Evolutionary conservation across 2,329 filamentous ascomycete species (phyloP), one percentile per base, ranked within the genome.

Genomic region (Orbilia ellipsospora): DNA sequence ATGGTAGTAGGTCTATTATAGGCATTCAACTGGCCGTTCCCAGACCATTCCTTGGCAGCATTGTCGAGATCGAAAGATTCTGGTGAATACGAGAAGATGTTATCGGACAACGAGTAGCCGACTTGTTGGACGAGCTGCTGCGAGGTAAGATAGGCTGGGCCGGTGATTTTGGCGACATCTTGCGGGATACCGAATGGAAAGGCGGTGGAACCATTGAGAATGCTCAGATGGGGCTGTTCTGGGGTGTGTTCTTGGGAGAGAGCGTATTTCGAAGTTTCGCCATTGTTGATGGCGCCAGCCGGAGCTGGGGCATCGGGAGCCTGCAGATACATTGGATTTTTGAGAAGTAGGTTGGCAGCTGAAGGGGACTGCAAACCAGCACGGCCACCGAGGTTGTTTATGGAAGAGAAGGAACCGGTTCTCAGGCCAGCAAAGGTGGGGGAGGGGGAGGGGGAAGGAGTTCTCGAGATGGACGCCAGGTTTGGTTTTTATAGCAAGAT

Each of bases 51-150:
- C 82, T 90, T 91, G 64, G 92, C 90, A 55, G 94, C 93, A 77
- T 90, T 83, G 82, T 98, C 94, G 78, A 99, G 87, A 81, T 96
- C 92, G 81, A 97, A 98, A 13, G 92, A 92, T 81, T 96, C 92
- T 28, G 94, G 93, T 1, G 94, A 98, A 86, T 96, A 98, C 68
- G 94, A 92, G 85, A 97, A 99, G 84, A 98, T 90, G 23, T 65
- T 69, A 86, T 98, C 94, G 68, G 94, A 98, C 77, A 99, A 87
- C 78, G 92, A 88, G 84, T 97, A 99, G 76, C 94, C 93, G 78
- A 98, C 91, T 84, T 99, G 95, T 85, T 99, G 95, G 78, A 98
- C 91, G 67, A 99, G 88, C 20, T 93, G 89, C 84, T 99, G 95
- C 31, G 93, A 92, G 48, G 94, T 98, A 77, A 94, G 88, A 84